Evolutionary conservation across 139 green algal species (phyloP).

Genomic region (Volvox africanus): DNA sequence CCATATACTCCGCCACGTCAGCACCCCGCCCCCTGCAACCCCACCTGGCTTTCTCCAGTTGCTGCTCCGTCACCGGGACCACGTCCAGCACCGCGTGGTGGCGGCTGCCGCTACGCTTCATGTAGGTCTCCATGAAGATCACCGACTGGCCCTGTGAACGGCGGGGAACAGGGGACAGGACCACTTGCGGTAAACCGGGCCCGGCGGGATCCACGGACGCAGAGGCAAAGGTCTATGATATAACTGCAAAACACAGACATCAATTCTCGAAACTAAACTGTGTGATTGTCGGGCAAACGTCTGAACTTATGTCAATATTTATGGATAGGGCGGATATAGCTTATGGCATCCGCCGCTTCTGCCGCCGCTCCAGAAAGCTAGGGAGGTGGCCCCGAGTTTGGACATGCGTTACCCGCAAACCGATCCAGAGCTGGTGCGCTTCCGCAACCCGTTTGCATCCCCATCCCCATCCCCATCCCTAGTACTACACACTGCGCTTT

Average conservation of each 20-base stretch:
- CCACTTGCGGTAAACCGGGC: too few species aligned
- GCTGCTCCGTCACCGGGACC: constrained; percentile 77
- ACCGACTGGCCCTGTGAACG: constrained; percentile 67
- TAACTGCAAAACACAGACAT: too few species aligned
- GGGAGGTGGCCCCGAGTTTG: too few species aligned
- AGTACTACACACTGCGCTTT: background rate
- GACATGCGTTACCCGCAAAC: background rate
- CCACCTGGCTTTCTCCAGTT: constrained; percentile 59
- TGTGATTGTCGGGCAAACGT: too few species aligned
- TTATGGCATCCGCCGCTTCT: too few species aligned
- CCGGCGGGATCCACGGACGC: too few species aligned
- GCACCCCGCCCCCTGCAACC: background rate
- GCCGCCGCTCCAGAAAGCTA: too few species aligned
- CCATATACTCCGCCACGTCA: too few species aligned
- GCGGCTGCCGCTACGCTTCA: constrained; percentile 43
- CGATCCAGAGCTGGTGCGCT: background rate
- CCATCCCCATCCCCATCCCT: background rate
- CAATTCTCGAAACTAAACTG: too few species aligned
- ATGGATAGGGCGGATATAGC: too few species aligned
- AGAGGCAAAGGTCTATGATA: background rate
- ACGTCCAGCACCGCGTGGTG: constrained; percentile 89
- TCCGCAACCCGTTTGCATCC: background rate
- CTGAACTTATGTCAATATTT: too few species aligned
- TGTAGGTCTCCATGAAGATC: constrained; percentile 94
- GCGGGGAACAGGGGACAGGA: background rate